phyloP scores from a whole-genome alignment of 148 eudicot species.

The Dysphania ambrosioides region DNA sequence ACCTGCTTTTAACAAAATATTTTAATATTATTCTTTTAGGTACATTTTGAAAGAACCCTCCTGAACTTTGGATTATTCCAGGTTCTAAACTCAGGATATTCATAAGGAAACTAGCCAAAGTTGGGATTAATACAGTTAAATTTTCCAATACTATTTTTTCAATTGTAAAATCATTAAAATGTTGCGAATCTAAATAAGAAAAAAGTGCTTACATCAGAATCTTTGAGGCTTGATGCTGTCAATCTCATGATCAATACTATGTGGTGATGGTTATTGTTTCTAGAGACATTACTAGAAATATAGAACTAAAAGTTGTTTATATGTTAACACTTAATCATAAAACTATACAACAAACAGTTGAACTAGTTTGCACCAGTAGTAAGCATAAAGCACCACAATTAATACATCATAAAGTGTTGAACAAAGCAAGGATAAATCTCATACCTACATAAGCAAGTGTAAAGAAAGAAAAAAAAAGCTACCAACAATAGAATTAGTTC shows the following conservation, averaged over 20 bases:
- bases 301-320: neutral
- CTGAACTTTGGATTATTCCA: too few species aligned
- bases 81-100: too few species aligned
- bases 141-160: too few species aligned
- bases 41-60: too few species aligned
- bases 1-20: too few species aligned
- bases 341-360: neutral
- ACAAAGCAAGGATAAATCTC: slow-evolving; percentile 23
- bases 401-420: neutral
- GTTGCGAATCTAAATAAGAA: neutral
- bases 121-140: too few species aligned
- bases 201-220: neutral
- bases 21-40: too few species aligned
- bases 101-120: too few species aligned
- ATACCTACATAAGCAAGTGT: slow-evolving; percentile 86
- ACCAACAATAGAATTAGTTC: slow-evolving; percentile 78
- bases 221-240: neutral
- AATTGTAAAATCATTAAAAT: too few species aligned
- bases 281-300: too few species aligned
- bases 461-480: slow-evolving; percentile 63
- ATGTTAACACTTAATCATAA: neutral
- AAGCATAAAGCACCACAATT: neutral
- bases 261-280: neutral
- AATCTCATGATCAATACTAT: neutral
- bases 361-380: neutral